Base-by-base conservation (phyloP, 2,329 filamentous ascomycete genomes). In the Aspergillus terreus region DNA sequence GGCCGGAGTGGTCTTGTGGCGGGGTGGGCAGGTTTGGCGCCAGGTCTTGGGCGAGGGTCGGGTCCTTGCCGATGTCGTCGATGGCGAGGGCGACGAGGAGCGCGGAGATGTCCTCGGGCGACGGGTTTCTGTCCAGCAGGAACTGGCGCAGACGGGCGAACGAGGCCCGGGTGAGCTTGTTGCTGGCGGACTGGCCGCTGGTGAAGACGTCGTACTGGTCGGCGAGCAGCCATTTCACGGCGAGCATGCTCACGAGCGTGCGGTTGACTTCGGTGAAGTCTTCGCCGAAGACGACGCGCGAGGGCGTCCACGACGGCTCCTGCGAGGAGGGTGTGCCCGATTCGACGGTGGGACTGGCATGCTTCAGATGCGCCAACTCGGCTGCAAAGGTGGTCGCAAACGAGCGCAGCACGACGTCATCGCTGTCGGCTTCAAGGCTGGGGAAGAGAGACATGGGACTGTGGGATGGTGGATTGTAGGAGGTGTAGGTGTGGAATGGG, bases 191-290 rank as follows among this genome's bases (percentile, higher is more conserved):
- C 47, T 73, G 70, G 11, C 60, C 57, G 17, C 46, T 45, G 1
- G 63, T 65, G 32, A 74, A 69, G 12, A 49, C 49, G 7, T 65
- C 58, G 49, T 73, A 74, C 23, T 72, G 58, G n/a, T 56, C 56
- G 5, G 63, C 65, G 19, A 64, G 57, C 14, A 73, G 57, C 72
- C 70, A 74, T 50, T 68, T 67, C 43, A 73, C 48, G 1, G 67
- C 60, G 33, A 73, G 53, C 15, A 73, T 56, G 15, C 69, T 66
- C 23, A 71, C 63, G 6, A 73, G 59, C 0, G 72, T 74, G 17
- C 72, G 70, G 45, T 74, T 73, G 33, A 74, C 64, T 56, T 75
- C 72, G 7, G 36, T 40, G 42, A 64, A 72, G n/a, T 73, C 61
- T 10, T 53, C 23, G 3, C 48, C 58, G 35, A 40, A 49, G 41